A percentile compares a stretch with the other conserved stretches of the same genome.
These are phyloP conservation scores for Starmerella apis DNA, from an alignment of 805 yeast species.

Conservation along the genomic window DNA sequence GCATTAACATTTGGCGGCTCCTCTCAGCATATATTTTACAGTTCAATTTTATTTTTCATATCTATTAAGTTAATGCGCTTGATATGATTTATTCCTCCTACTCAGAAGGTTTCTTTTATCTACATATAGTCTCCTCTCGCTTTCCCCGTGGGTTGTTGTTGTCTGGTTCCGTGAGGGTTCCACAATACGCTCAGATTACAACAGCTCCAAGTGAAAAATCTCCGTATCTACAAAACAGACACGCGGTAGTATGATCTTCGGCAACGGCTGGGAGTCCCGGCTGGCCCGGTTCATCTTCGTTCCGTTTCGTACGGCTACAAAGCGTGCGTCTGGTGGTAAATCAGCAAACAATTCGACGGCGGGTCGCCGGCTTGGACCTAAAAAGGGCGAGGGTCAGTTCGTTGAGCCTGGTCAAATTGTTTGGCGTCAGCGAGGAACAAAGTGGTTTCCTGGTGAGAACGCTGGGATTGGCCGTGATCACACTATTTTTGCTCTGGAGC, in stretches of 20 bases:
- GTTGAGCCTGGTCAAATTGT: slow-evolving; percentile 80
- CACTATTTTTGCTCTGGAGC: slow-evolving; percentile 81
- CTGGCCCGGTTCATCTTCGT: slow-evolving; percentile 18
- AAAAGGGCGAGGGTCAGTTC: slow-evolving; percentile 64
- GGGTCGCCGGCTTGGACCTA: slow-evolving; percentile 89
- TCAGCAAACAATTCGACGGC: slow-evolving; percentile 89
- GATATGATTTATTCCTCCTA: no score
- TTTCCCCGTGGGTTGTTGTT: no score
- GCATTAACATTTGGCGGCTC: no score
- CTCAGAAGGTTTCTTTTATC: no score
- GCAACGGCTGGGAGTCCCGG: slow-evolving; percentile 16
- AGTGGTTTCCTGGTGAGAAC: slow-evolving; percentile 88
- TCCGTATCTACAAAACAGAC: neutral
- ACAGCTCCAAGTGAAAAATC: slow-evolving; percentile 5
- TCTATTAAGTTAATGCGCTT: no score
- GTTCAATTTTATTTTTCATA: no score
- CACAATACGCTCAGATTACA: slow-evolving; percentile 1
- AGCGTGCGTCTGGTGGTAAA: slow-evolving; percentile 90
- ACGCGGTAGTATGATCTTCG: slow-evolving; percentile 9
- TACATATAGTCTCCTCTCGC: no score
- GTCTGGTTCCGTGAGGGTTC: no score
- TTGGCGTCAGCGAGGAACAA: slow-evolving; percentile 91
- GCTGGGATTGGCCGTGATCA: slow-evolving; percentile 80
- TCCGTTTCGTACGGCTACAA: slow-evolving; percentile 74
- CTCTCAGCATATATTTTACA: no score